Percentiles rank a stretch among this genome's conserved stretches.
These are phyloP conservation scores for Melampsora larici-populina DNA, from an alignment of 1,284 basidiomycete genomes.

Conservation along the genomic window DNA sequence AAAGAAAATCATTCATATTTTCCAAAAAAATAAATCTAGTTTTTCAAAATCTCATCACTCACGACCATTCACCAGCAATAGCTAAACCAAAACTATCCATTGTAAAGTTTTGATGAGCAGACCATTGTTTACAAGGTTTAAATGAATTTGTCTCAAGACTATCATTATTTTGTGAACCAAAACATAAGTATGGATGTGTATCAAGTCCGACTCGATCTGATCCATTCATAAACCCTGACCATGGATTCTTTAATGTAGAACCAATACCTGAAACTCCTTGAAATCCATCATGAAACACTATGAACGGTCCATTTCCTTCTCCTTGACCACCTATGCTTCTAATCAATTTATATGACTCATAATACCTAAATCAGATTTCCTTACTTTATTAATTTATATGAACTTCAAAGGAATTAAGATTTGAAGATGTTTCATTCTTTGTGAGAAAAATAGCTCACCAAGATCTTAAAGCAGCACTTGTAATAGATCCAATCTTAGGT, in stretches of 20 bases:
- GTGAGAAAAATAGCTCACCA: conserved; percentile 6
- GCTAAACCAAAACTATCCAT: conserved; percentile 38
- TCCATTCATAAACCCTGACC: conserved; percentile 38
- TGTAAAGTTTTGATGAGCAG: conserved; percentile 28
- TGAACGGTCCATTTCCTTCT: conserved; percentile 71
- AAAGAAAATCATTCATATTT: not conserved
- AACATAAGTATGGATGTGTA: conserved; percentile 39
- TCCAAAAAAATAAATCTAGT: not conserved
- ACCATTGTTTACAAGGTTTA: conserved; percentile 38
- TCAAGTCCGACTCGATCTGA: conserved; percentile 40
- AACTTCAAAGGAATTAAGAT: not conserved
- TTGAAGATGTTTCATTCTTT: not conserved
- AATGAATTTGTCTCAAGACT: conserved; percentile 10
- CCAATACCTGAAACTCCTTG: conserved; percentile 52
- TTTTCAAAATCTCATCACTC: not conserved
- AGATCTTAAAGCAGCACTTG: conserved; percentile 25
- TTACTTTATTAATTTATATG: not conserved
- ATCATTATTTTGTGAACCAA: conserved; percentile 21
- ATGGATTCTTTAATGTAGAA: conserved; percentile 14
- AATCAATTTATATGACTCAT: conserved; percentile 73
- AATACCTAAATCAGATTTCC: conserved; percentile 58
- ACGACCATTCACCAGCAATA: conserved; percentile 42
- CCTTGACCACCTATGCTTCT: conserved; percentile 77
- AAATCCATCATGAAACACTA: conserved; percentile 78
- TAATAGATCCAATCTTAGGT: conserved; percentile 42